Evolutionary conservation across 1,284 basidiomycete species (phyloP).

Genomic region (Uromyces viciae-fabae): DNA sequence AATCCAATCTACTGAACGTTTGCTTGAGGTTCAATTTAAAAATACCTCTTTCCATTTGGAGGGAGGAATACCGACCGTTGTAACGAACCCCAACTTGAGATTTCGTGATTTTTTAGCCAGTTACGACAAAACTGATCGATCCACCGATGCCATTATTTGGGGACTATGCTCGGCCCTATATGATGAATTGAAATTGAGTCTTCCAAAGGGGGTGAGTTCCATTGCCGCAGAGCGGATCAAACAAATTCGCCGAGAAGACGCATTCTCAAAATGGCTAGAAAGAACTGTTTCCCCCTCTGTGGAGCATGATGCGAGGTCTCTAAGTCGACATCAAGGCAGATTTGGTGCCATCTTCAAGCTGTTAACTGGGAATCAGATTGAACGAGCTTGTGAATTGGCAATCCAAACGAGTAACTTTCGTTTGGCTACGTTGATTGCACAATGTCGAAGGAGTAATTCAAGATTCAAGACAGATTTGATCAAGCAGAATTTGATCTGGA

Average conservation of each 20-base stretch:
- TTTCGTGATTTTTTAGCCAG: slow-evolving; percentile 74
- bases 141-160: slow-evolving; percentile 76
- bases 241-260: slow-evolving; percentile 71
- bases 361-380: slow-evolving; percentile 81
- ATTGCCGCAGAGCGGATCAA: slow-evolving; percentile 65
- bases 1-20: slow-evolving; percentile 61
- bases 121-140: slow-evolving; percentile 70
- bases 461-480: slow-evolving; percentile 71
- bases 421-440: slow-evolving; percentile 85
- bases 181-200: slow-evolving; percentile 68
- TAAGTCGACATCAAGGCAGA: slow-evolving; percentile 51
- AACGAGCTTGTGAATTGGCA: slow-evolving; percentile 73
- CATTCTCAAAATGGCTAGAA: slow-evolving; percentile 80
- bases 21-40: slow-evolving; percentile 74
- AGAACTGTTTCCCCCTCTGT: slow-evolving; percentile 69
- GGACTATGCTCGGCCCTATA: slow-evolving; percentile 85
- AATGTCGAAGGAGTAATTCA: slow-evolving; percentile 71
- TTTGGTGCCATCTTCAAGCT: slow-evolving; percentile 66
- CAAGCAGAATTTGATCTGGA: slow-evolving; percentile 79
- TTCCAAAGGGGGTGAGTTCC: slow-evolving; percentile 62
- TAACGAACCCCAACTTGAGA: slow-evolving; percentile 63
- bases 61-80: slow-evolving; percentile 63
- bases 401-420: slow-evolving; percentile 74
- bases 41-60: slow-evolving; percentile 65
- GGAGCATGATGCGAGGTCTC: slow-evolving; percentile 66